Conservation (phyloP, 2,329 filamentous ascomycete genomes). For the Fusarium beomiforme region DNA sequence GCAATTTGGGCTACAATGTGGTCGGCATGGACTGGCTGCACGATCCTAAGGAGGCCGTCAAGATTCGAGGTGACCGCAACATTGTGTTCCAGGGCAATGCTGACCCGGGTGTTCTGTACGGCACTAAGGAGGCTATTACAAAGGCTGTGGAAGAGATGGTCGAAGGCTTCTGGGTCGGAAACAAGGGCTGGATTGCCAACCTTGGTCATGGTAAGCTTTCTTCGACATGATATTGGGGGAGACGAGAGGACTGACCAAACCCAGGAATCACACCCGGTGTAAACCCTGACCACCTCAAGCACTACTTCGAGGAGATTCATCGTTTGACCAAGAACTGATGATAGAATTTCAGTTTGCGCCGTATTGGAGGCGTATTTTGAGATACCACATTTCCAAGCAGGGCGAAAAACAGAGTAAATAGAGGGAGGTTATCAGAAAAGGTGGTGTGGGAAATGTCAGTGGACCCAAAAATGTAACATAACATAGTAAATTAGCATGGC, state of each 20-base stretch:
- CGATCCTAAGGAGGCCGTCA: constrained; percentile 84
- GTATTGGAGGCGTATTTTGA: not conserved
- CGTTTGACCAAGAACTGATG: constrained; percentile 63
- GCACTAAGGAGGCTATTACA: constrained; percentile 82
- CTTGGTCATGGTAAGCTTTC: constrained; percentile 83
- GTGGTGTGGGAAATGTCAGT: constrained; percentile 1
- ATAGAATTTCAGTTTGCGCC: not conserved
- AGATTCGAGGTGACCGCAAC: constrained; percentile 77
- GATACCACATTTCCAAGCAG: not conserved
- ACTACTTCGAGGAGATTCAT: constrained; percentile 94
- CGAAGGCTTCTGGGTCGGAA: constrained; percentile 79
- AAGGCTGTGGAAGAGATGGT: constrained; percentile 87
- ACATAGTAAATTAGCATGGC: constrained; percentile 33
- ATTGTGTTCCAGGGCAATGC: constrained; percentile 94
- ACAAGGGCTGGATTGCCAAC: constrained; percentile 96
- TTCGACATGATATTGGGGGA: not conserved
- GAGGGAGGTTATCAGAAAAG: not conserved
- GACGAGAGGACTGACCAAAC: constrained; percentile 15
- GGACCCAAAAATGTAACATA: constrained; percentile 35
- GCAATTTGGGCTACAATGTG: constrained; percentile 89
- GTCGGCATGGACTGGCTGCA: constrained; percentile 96
- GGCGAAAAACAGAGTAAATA: not conserved
- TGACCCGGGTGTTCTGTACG: constrained; percentile 93
- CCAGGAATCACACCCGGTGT: constrained; percentile 93
- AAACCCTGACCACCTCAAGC: constrained; percentile 90